phyloP scores from a whole-genome alignment of 805 yeast species.

The Cyberlindnera mycetangii region DNA sequence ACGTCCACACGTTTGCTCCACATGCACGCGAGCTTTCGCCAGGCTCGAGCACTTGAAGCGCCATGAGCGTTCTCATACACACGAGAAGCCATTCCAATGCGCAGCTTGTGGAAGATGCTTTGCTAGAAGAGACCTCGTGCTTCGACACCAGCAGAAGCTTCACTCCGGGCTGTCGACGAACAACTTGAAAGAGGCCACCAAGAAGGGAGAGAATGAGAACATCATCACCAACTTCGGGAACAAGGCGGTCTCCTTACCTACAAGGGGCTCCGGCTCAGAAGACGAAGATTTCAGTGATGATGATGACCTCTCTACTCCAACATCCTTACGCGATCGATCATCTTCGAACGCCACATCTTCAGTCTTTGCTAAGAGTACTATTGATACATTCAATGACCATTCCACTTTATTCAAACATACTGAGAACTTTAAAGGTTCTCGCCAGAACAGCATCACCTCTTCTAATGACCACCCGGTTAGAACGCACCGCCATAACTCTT shows the following conservation, averaged over 20 bases:
- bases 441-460: slow-evolving; percentile 6
- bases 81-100: slow-evolving; percentile 94
- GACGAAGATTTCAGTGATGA: slow-evolving; percentile 9
- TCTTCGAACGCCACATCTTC: slow-evolving; percentile 7
- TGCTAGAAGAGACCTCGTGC: slow-evolving; percentile 83
- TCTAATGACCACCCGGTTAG: slow-evolving; percentile 16
- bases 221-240: slow-evolving; percentile 38
- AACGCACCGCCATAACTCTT: slow-evolving; percentile 41
- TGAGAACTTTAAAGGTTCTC: slow-evolving; percentile 18
- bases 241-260: slow-evolving; percentile 37
- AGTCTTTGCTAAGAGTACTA: slow-evolving; percentile 14
- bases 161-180: slow-evolving; percentile 53
- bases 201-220: slow-evolving; percentile 31
- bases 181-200: slow-evolving; percentile 36
- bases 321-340: background rate
- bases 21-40: slow-evolving; percentile 95
- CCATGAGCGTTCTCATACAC: slow-evolving; percentile 91
- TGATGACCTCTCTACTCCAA: slow-evolving; percentile 2
- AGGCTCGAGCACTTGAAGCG: slow-evolving; percentile 91
- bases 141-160: slow-evolving; percentile 92
- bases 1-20: slow-evolving; percentile 84
- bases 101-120: slow-evolving; percentile 95
- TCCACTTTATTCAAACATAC: slow-evolving; percentile 31
- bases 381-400: slow-evolving; percentile 17
- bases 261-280: slow-evolving; percentile 19